A percentile compares a stretch with the other conserved stretches of the same genome.
These are phyloP conservation scores for Flaveria trinervia DNA, from an alignment of 129 eudicot genomes.

Conservation along the genomic window DNA sequence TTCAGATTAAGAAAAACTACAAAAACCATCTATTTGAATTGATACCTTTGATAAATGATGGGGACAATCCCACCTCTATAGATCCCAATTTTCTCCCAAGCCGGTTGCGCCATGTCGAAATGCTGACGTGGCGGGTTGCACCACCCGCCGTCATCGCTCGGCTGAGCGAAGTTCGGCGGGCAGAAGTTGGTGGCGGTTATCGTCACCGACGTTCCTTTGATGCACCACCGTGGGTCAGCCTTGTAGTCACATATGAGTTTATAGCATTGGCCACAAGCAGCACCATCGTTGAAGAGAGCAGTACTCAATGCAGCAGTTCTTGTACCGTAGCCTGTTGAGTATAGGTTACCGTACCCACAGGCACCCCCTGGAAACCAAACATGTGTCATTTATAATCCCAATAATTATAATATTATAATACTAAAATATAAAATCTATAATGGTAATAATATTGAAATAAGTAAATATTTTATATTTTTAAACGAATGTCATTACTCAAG, in stretches of 20 bases:
- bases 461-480: not conserved
- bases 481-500: too few species aligned
- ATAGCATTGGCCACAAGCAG: slow-evolving; percentile 83
- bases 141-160: slow-evolving; percentile 84
- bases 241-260: slow-evolving; percentile 66
- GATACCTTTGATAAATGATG: slow-evolving; percentile 66
- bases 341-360: slow-evolving; percentile 85
- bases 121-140: slow-evolving; percentile 90
- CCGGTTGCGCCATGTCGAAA: slow-evolving; percentile 95
- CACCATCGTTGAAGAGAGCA: slow-evolving; percentile 79
- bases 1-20: not conserved
- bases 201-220: slow-evolving; percentile 57
- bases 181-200: slow-evolving; percentile 85
- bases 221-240: slow-evolving; percentile 73
- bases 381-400: not conserved
- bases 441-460: too few species aligned
- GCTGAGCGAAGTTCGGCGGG: slow-evolving; percentile 73
- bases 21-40: not conserved
- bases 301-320: slow-evolving; percentile 88
- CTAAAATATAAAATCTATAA: not conserved
- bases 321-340: slow-evolving; percentile 71
- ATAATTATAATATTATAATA: not conserved
- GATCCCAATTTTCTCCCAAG: slow-evolving; percentile 90
- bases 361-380: slow-evolving; percentile 62
- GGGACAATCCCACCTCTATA: slow-evolving; percentile 81